Evolutionary conservation across 768 basidiomycete species (phyloP), one percentile per base, ranked within the genome.

Genomic region (Leccinum boreale): DNA sequence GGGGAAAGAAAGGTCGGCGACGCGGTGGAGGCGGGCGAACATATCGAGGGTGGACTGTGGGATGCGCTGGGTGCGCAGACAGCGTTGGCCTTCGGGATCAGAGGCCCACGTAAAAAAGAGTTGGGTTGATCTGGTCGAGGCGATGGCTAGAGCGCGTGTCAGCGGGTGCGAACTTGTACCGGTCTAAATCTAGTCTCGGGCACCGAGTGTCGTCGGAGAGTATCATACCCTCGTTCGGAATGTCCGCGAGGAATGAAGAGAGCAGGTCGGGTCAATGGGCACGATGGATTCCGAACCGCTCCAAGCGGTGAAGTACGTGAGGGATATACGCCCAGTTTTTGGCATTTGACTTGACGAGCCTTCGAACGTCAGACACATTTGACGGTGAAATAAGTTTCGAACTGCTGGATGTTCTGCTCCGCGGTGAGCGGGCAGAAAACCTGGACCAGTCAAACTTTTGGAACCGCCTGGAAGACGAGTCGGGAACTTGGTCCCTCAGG

Each of bases 101-200:
- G 77, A 69, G 4, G 78, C 82, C 87, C 86, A 89, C 33, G 74
- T 67, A 64, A 79, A 85, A 60, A 89, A 78, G 24, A 83, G 73
- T 26, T 77, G 78, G 48, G 79, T 81, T 77, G n/a, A 80, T 75
- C 58, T 74, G 67, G 58, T 85, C 83, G n/a, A 78, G 62, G n/a
- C 70, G 63, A 19, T 71, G 65, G 9, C 19, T 55, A 11, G 58
- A 65, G 21, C 64, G 45, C 11, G 62, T 56, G 26, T 77, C 68
- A 5, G 73, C 54, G 11, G 75, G 50, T 10, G 74, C 67, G 26
- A 77, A 66, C 0, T 69, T 63, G 58, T 86, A 79, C n/a, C 81
- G 77, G 17, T 65, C 58, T 11, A 85, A 68, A 14, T 72, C 63
- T 26, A 81, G 81, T 42, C 67, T 74, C 3, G 71, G 58, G 2